Base-by-base conservation (phyloP, 371 early-diverging fungal genomes). In the Phascolomyces articulosus region DNA sequence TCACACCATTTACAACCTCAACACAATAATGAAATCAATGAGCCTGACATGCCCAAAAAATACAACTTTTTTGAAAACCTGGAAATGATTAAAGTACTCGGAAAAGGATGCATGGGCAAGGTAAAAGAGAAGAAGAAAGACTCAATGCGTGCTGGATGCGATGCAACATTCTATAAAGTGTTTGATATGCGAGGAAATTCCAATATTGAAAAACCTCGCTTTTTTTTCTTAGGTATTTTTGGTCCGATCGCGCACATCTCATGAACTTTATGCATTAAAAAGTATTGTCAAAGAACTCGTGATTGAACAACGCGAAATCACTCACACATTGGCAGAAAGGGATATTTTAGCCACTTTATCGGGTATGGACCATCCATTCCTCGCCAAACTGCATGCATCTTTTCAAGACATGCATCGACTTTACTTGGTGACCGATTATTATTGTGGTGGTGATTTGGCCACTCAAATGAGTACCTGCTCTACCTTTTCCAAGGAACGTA, bases 361-460 rank as follows among this genome's bases (percentile, higher is more conserved):
- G 2, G 66, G 57, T 7, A 65, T 73, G 18, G 60, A 77, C 27
- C 97, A 97, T 60, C 96, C 98, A 21, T 99, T 97, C 86, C 80
- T 99, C 56, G 95, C 98, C 24, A 94, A 94, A 27, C 82, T 99
- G 63, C 93, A 98, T 72, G 88, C 91, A 21, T 91, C 92, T 55
- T 97, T 98, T 80, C 97, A 98, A 82, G 91, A 94, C n/a, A 85
- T 89, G 21, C 90, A 90, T 54, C 88, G 95, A 18, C 71, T 99
- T 16, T 98, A 93, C 82, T 90, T 99, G 68, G 93, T 99, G 10
- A 96, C 98, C 87, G 98, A 99, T 78, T 99, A 96, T 75, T 91
- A 98, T 47, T 85, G 89, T 49, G 95, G 95, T 63, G 87, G 91
- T 34, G 88, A 93, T 47, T 89, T 96, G 48, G 95, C 90, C 64